Evolutionary conservation across 352 stramenopile species (phyloP), one percentile per base, ranked within the genome.

Genomic region (Phytophthora fragariaefolia): DNA sequence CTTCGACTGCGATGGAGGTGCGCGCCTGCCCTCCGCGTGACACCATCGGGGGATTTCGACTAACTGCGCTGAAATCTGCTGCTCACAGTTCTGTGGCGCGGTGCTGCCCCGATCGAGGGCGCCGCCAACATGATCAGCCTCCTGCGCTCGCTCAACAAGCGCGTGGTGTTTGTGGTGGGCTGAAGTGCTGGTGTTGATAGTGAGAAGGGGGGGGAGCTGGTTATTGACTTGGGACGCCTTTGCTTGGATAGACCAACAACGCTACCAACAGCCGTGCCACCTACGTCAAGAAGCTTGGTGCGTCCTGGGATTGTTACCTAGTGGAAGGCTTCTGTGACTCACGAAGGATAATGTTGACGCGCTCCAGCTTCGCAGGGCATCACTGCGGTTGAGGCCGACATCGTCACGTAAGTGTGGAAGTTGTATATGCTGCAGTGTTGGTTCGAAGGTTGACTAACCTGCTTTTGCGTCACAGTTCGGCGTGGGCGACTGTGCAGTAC

Each of bases 201-300:
- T 54, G 13, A 43, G 10, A 52, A 9, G 42, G 6, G 18, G 51
- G 24, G 24, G 17, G 40, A 57, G 23, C n/a, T n/a, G n/a, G n/a
- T n/a, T n/a, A n/a, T n/a, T n/a, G n/a, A n/a, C n/a, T n/a, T n/a
- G n/a, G n/a, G n/a, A n/a, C n/a, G n/a, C n/a, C n/a, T n/a, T n/a
- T n/a, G n/a, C n/a, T 32, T n/a, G 27, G 60, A 22, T 56, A 95
- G 87, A 95, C 87, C 36, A 93, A 95, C 73, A 95, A 95, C 74
- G 90, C 87, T 42, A 93, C 85, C 60, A 95, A 90, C 69, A 90
- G 76, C 58, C 76, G 87, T 61, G 83, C 90, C 28, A 82, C 82
- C 13, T 93, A 93, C 73, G 83, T 95, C 49, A 89, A 91, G 73
- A 93, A 93, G 63, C 79, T 95, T n/a, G 84, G 86, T 94, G 55